phyloP scores from a whole-genome alignment of 352 stramenopile species.

The Phytophthora lateralis region DNA sequence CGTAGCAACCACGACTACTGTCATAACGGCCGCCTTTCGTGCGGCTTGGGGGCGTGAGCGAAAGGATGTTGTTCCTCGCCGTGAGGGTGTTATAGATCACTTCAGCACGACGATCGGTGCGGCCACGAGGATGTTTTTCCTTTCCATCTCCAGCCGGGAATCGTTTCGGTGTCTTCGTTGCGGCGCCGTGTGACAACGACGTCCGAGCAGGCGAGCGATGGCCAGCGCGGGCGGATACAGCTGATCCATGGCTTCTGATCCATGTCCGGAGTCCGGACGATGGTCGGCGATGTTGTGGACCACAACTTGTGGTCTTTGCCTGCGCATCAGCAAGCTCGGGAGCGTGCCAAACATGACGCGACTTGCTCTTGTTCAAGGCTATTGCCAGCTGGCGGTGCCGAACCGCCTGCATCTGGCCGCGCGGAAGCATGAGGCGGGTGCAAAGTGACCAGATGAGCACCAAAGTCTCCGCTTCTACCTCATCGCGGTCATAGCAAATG shows the following conservation, averaged over 20 bases:
- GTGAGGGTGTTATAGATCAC: no score
- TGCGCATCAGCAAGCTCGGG: constrained; percentile 19
- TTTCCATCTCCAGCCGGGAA: constrained; percentile 1
- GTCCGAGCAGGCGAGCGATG: background rate
- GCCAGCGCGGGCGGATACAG: constrained; percentile 19
- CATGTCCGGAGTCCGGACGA: constrained; percentile 15
- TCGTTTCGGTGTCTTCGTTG: constrained; percentile 12
- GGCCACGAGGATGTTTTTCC: constrained; percentile 9
- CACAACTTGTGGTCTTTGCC: background rate
- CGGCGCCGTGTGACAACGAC: constrained; percentile 16
- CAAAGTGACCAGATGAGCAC: constrained; percentile 30
- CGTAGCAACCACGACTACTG: background rate
- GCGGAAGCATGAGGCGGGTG: constrained; percentile 33
- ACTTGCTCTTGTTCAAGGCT: background rate
- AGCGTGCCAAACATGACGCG: background rate
- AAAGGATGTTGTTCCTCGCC: background rate
- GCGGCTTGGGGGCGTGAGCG: background rate
- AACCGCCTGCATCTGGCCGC: constrained; percentile 11
- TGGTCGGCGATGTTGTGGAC: constrained; percentile 11
- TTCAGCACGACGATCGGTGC: background rate
- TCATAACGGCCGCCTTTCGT: background rate
- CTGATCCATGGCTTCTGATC: constrained; percentile 30
- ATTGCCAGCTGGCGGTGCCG: constrained; percentile 17
- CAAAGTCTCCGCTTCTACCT: constrained; percentile 32
- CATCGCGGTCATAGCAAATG: background rate